Percentiles rank a stretch among this genome's conserved stretches.
These are phyloP conservation scores for thale cress (Arabidopsis thaliana) DNA, from an alignment of 345 rosid genomes.

Conservation along the genomic window TAIR10.1 NC_003070.9:20096501-20097000, in stretches of 20 bases:
- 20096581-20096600: too few relatives aligned
- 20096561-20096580: too few relatives aligned
- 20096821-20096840: background rate
- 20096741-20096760: conserved; percentile 30
- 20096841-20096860: background rate
- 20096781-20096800: conserved; percentile 19
- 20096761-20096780: conserved; percentile 21
- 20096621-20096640: background rate
- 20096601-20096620: too few relatives aligned
- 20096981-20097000: background rate
- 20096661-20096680: background rate
- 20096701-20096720: conserved; percentile 13
- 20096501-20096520: too few relatives aligned
- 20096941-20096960: background rate
- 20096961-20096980: background rate
- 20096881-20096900: background rate
- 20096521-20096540: too few relatives aligned
- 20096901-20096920: background rate
- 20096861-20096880: background rate
- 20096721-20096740: conserved; percentile 14
- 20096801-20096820: background rate
- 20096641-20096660: background rate
- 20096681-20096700: background rate
- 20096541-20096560: too few relatives aligned
- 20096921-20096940: background rate